Evolutionary conservation across 495 filamentous ascomycete species (phyloP).

Genomic region (Talaromyces ruber): DNA sequence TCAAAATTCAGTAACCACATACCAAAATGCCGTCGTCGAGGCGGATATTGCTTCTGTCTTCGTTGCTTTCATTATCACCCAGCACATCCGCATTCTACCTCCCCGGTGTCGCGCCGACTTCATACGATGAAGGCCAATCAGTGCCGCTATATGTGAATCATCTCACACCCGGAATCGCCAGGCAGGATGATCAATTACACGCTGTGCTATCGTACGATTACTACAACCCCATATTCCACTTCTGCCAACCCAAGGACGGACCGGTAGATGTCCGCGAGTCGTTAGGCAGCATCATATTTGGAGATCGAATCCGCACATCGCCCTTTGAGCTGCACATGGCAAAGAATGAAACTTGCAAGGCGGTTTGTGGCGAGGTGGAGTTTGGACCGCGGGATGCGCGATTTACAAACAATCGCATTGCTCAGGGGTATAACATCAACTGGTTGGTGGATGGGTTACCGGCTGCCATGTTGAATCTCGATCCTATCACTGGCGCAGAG

Average conservation of each 20-base stretch:
- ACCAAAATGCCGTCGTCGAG: slow-evolving; percentile 32
- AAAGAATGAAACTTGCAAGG: slow-evolving; percentile 77
- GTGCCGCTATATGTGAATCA: slow-evolving; percentile 92
- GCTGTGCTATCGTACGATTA: slow-evolving; percentile 95
- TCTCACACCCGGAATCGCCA: slow-evolving; percentile 74
- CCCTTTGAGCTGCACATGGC: slow-evolving; percentile 82
- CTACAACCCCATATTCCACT: slow-evolving; percentile 78
- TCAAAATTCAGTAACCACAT: neutral
- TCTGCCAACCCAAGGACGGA: slow-evolving; percentile 72
- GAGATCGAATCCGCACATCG: slow-evolving; percentile 89
- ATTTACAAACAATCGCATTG: slow-evolving; percentile 77
- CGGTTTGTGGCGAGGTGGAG: slow-evolving; percentile 53
- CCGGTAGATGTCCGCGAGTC: slow-evolving; percentile 74
- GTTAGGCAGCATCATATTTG: slow-evolving; percentile 91
- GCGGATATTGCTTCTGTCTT: slow-evolving; percentile 19
- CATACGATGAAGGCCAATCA: slow-evolving; percentile 63
- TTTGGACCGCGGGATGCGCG: slow-evolving; percentile 61
- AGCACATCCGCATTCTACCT: slow-evolving; percentile 82
- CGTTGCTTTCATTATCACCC: slow-evolving; percentile 24
- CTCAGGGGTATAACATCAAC: slow-evolving; percentile 79
- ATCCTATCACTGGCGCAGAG: slow-evolving; percentile 59
- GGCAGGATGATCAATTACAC: slow-evolving; percentile 65
- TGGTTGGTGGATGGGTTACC: slow-evolving; percentile 94
- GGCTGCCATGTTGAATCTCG: slow-evolving; percentile 68
- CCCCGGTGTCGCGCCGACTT: slow-evolving; percentile 89